Conservation (phyloP, 78 protist genomes). For the Dictyostelium firmibasis region DNA sequence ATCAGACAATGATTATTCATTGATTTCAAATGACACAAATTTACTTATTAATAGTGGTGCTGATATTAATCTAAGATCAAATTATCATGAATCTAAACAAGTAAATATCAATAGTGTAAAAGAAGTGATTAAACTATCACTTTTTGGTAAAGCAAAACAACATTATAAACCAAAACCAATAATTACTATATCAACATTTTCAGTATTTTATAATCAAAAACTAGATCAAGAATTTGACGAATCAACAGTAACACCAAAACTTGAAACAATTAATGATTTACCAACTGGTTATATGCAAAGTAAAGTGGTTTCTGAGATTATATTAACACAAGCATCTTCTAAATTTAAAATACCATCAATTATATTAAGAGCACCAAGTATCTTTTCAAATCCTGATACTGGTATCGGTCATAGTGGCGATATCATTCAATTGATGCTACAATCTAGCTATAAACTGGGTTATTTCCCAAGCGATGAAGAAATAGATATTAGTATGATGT, state of each 20-base stretch:
- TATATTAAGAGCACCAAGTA: conserved; percentile 1
- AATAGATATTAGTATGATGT: not conserved
- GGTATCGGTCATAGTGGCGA: not conserved
- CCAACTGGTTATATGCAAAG: conserved; percentile 59
- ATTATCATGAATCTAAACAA: not conserved
- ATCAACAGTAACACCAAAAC: not conserved
- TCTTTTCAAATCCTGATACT: too few relatives aligned
- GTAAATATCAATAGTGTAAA: not conserved
- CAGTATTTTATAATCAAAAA: not conserved
- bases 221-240: not conserved
- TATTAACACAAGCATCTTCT: not conserved
- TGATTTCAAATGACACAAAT: not conserved
- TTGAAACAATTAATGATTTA: not conserved
- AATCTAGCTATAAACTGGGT: not conserved
- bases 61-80: not conserved
- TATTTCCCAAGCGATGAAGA: not conserved
- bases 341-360: conserved; percentile 3
- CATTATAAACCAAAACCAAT: not conserved
- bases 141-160: not conserved
- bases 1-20: not conserved
- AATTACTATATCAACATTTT: not conserved
- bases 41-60: conserved; percentile 5
- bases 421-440: not conserved
- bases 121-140: not conserved
- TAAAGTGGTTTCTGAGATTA: conserved; percentile 17